Evolutionary conservation across 768 basidiomycete species (phyloP), one percentile per base, ranked within the genome.

Genomic region (Trametes punicea): DNA sequence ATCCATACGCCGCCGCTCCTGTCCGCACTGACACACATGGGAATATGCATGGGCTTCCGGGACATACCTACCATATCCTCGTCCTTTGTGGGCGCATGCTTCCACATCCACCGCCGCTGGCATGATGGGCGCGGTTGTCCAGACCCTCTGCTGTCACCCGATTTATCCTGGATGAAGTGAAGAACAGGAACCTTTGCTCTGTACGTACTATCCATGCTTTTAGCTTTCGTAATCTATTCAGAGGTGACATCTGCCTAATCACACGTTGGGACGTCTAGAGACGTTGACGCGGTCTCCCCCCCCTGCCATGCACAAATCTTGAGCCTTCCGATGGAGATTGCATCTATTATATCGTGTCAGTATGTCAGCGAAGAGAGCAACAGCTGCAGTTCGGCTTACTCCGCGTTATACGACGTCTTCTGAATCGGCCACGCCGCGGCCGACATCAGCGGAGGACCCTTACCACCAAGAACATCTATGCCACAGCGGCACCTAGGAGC

Each of bases 51-150:
- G 8, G 20, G 20, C 40, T 7, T 21, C 13, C 23, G 51, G 51
- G 11, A 20, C 51, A 15, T 23, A 42, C 40, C 16, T 51, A 2
- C 51, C 51, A 42, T 34, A 42, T 51, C 7, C 10, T 25, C 5
- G 8, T 31, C 15, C 20, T 42, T 33, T 51, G 51, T 51, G 51
- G 41, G 51, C 51, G 51, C 51, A 44, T 42, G 21, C 44, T 42
- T 33, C 30, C 51, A 51, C 29, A 30, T n/a, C 18, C 33, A n/a
- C n/a, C n/a, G n/a, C n/a, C 20, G 29, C 30, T 21, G 30, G 13
- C 29, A 29, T 26, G n/a, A n/a, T n/a, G n/a, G n/a, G 20, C 23
- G 16, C 21, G 20, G 13, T 18, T 10, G 2, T 23, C 3, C 30
- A 8, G 9, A 7, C 2, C 20, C 21, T 13, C 21, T n/a, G 29